A percentile compares a stretch with the other conserved stretches of the same genome.
Conservation (phyloP, 164 flowering plant species). For the Sextonia rubra region DNA sequence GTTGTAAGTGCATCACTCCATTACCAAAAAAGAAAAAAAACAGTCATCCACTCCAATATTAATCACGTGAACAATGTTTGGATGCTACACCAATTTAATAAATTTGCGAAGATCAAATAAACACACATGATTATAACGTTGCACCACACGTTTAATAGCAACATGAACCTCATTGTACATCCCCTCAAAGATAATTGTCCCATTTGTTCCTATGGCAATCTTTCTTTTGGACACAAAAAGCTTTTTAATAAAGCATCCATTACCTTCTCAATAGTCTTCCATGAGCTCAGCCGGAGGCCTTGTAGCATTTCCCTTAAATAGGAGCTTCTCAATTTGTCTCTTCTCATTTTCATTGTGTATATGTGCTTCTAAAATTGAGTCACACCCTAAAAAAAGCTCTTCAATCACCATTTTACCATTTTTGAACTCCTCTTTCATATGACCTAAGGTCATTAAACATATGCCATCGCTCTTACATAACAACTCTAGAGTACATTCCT, state of each 20-base stretch:
- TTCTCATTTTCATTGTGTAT: constrained; percentile 8
- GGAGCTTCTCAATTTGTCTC: too few species aligned
- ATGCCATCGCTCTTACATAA: too few species aligned
- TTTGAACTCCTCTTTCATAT: too few species aligned
- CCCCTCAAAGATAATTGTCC: constrained; percentile 85
- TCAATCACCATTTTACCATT: too few species aligned
- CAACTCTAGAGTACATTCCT: too few species aligned
- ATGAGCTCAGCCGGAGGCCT: too few species aligned
- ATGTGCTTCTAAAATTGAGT: too few species aligned
- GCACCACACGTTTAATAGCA: constrained; percentile 91
- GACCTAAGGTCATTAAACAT: too few species aligned
- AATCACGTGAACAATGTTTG: constrained; percentile 83
- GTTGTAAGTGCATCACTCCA: constrained; percentile 82
- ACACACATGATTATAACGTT: constrained; percentile 69
- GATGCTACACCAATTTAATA: constrained; percentile 76
- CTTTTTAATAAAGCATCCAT: constrained; percentile 63
- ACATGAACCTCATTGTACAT: constrained; percentile 45
- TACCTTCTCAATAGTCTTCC: background rate
- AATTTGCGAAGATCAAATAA: constrained; percentile 82
- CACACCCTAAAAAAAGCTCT: too few species aligned
- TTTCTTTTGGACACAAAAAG: constrained; percentile 50
- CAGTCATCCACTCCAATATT: constrained; percentile 85
- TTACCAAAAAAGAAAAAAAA: too few species aligned
- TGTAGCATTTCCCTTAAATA: too few species aligned
- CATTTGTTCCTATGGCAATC: constrained; percentile 95